Evolutionary conservation across 768 basidiomycete genomes (phyloP).

Genomic region (Leccinum imitatum): DNA sequence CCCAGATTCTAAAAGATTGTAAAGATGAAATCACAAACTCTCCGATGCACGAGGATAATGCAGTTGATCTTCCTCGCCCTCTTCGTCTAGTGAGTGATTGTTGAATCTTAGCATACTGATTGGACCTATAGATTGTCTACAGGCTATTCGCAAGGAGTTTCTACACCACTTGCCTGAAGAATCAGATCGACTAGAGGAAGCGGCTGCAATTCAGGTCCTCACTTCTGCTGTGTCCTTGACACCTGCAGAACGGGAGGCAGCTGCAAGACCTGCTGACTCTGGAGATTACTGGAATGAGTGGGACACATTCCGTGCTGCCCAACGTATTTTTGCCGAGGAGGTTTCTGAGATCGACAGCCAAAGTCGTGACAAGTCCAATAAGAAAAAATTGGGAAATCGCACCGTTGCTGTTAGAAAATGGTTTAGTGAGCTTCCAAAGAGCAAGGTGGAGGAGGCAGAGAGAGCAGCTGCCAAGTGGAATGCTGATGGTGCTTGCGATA

Average conservation of each 20-base stretch:
- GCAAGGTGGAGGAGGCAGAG: background rate
- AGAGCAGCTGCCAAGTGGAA: background rate
- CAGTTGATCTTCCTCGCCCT: background rate
- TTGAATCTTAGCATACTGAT: no score
- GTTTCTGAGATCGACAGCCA: background rate
- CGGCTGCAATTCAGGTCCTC: background rate
- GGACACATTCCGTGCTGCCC: background rate
- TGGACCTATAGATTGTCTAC: background rate
- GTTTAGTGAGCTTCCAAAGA: constrained; percentile 1
- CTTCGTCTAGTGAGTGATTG: background rate
- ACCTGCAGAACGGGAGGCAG: background rate
- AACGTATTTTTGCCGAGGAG: background rate
- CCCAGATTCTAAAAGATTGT: background rate
- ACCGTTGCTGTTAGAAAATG: background rate
- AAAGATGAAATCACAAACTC: background rate
- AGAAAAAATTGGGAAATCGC: background rate
- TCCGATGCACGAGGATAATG: background rate
- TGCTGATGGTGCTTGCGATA: background rate
- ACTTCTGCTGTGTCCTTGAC: background rate
- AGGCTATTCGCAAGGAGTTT: background rate
- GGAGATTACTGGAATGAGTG: constrained; percentile 1
- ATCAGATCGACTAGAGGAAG: background rate
- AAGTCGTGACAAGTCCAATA: background rate
- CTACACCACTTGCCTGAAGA: background rate
- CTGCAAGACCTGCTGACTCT: background rate